These are phyloP conservation scores for Hymenoscyphus salicellus DNA, from an alignment of 2,329 filamentous ascomycete species.

Conservation along the genomic window DNA sequence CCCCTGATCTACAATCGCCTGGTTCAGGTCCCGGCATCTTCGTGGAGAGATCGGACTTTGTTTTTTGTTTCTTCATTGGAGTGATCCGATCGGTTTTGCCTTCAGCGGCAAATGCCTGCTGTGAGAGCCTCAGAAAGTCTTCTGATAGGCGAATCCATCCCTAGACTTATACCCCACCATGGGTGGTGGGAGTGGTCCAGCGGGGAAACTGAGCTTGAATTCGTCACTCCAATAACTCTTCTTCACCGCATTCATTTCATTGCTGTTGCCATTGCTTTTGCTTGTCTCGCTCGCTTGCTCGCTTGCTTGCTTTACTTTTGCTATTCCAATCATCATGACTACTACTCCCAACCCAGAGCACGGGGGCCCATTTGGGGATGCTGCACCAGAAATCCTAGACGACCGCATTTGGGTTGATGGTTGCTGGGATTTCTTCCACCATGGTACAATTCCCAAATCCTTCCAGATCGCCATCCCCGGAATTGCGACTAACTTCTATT, in stretches of 20 bases:
- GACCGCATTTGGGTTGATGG: conserved; percentile 96
- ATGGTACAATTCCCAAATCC: conserved; percentile 55
- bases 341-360: conserved; percentile 15
- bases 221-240: neutral
- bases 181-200: neutral
- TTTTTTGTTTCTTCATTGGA: neutral
- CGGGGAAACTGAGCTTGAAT: neutral
- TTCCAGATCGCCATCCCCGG: neutral
- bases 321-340: neutral
- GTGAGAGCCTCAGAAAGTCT: neutral
- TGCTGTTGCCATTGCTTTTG: neutral
- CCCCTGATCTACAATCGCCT: neutral
- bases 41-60: neutral
- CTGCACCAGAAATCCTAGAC: conserved; percentile 41
- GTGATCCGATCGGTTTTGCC: neutral
- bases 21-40: neutral
- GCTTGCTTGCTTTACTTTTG: neutral
- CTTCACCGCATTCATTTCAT: neutral
- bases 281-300: neutral
- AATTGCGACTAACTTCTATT: conserved; percentile 6
- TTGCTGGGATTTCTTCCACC: conserved; percentile 98
- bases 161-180: conserved; percentile 2
- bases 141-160: neutral
- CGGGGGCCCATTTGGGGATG: conserved; percentile 30
- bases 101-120: neutral